Evolutionary conservation across 2,329 filamentous ascomycete genomes (phyloP).

Genomic region (Trichoderma guizhouense): DNA sequence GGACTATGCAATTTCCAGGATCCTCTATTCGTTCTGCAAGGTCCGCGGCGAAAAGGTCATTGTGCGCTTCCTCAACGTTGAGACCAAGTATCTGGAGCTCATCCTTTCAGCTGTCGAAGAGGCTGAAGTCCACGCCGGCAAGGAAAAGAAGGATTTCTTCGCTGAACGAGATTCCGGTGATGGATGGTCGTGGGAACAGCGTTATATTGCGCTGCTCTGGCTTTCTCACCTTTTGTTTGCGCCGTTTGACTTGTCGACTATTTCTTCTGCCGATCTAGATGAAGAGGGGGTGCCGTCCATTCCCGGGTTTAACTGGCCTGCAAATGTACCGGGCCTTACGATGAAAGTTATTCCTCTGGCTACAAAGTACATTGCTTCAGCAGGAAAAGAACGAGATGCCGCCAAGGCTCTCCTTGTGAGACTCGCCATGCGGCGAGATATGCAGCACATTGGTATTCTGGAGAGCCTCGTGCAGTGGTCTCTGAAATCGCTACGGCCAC

Average conservation of each 20-base stretch:
- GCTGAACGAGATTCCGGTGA: slow-evolving; percentile 2
- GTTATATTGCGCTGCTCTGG: slow-evolving; percentile 86
- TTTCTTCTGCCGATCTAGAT: slow-evolving; percentile 62
- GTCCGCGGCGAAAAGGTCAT: slow-evolving; percentile 91
- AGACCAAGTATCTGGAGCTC: slow-evolving; percentile 78
- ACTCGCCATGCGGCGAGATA: slow-evolving; percentile 79
- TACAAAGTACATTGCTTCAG: slow-evolving; percentile 65
- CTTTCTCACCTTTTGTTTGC: slow-evolving; percentile 76
- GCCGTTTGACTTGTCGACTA: slow-evolving; percentile 85
- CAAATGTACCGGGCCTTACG: slow-evolving; percentile 65
- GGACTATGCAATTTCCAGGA: slow-evolving; percentile 67
- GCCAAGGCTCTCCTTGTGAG: slow-evolving; percentile 80
- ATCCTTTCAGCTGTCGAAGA: slow-evolving; percentile 73
- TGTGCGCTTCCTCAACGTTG: slow-evolving; percentile 84
- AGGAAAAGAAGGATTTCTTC: neutral
- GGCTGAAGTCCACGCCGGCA: slow-evolving; percentile 34
- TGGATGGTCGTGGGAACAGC: slow-evolving; percentile 75
- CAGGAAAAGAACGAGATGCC: slow-evolving; percentile 86
- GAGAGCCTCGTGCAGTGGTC: slow-evolving; percentile 68
- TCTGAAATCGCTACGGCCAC: slow-evolving; percentile 54
- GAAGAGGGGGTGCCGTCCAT: slow-evolving; percentile 43
- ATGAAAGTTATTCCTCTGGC: slow-evolving; percentile 68
- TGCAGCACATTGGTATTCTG: slow-evolving; percentile 74
- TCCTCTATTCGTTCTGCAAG: slow-evolving; percentile 92
- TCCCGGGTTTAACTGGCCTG: slow-evolving; percentile 53